Conservation (phyloP, 768 basidiomycete species). For the Amanita thiersii region DNA sequence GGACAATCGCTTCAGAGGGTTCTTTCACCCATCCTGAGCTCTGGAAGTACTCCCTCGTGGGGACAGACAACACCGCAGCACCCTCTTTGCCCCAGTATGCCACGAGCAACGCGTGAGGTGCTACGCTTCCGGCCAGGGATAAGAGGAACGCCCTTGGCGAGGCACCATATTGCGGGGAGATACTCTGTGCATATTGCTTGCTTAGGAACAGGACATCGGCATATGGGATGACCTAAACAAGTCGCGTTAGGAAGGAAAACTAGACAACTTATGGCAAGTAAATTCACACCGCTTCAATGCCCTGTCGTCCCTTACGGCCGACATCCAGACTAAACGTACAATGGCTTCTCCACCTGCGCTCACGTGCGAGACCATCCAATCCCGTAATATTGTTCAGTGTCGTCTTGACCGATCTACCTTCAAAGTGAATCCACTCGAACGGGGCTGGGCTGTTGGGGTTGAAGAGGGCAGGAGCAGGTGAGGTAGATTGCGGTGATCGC, state of each 20-base stretch:
- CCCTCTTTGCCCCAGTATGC: constrained; percentile 77
- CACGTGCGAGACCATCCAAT: constrained; percentile 72
- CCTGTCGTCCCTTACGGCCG: constrained; percentile 65
- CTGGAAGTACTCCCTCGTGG: constrained; percentile 82
- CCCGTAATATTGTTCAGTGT: constrained; percentile 74
- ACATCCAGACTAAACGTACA: constrained; percentile 80
- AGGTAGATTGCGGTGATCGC: constrained; percentile 22
- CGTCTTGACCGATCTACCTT: constrained; percentile 73
- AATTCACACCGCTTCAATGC: constrained; percentile 66
- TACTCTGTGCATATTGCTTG: constrained; percentile 59
- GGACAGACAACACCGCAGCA: constrained; percentile 72
- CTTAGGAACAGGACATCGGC: constrained; percentile 79
- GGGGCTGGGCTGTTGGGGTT: constrained; percentile 63
- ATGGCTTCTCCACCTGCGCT: constrained; percentile 76
- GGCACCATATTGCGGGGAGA: constrained; percentile 48
- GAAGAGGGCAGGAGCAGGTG: constrained; percentile 20
- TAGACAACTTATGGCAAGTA: constrained; percentile 5
- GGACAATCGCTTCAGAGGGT: constrained; percentile 19
- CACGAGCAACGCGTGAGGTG: constrained; percentile 73
- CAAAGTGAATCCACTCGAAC: constrained; percentile 84
- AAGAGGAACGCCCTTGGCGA: constrained; percentile 74
- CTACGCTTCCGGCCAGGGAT: constrained; percentile 56
- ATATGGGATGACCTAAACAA: constrained; percentile 63
- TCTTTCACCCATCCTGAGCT: constrained; percentile 75
- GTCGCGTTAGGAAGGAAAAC: constrained; percentile 8